A percentile compares a stretch with the other conserved stretches of the same genome.
Evolutionary conservation across 1,284 basidiomycete species (phyloP).

Genomic region (Termitomyces sp.): DNA sequence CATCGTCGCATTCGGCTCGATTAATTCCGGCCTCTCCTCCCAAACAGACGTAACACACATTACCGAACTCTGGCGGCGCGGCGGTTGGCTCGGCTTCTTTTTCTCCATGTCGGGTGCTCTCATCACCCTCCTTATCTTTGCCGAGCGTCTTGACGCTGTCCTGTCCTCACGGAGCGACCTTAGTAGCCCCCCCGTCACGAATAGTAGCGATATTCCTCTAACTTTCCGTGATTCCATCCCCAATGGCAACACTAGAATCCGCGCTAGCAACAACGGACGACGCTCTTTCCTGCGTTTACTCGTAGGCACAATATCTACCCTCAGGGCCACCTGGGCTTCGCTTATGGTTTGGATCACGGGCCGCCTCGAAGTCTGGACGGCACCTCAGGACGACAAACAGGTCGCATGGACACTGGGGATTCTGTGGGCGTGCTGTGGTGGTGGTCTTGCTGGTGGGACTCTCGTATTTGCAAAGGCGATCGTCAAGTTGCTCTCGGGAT

Average conservation of each 20-base stretch:
- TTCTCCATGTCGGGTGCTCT: constrained; percentile 73
- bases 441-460: constrained; percentile 81
- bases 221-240: neutral
- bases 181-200: constrained; percentile 44
- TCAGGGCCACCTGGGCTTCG: constrained; percentile 38
- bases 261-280: constrained; percentile 22
- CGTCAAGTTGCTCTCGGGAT: constrained; percentile 73
- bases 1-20: constrained; percentile 81
- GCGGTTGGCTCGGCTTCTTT: constrained; percentile 87
- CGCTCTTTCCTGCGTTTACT: constrained; percentile 2
- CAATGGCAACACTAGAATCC: constrained; percentile 23
- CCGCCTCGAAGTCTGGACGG: constrained; percentile 71
- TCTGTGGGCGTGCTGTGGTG: constrained; percentile 88
- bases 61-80: constrained; percentile 76
- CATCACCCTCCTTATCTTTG: constrained; percentile 58
- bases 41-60: constrained; percentile 71
- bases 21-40: constrained; percentile 67
- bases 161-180: constrained; percentile 64
- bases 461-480: constrained; percentile 89
- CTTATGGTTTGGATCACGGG: constrained; percentile 53
- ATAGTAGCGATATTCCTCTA: constrained; percentile 2
- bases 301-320: constrained; percentile 19
- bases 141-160: constrained; percentile 61
- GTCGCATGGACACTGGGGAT: constrained; percentile 88
- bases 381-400: constrained; percentile 74